Conservation (phyloP, 148 eudicot species). For the Amaranthus palmeri region DNA sequence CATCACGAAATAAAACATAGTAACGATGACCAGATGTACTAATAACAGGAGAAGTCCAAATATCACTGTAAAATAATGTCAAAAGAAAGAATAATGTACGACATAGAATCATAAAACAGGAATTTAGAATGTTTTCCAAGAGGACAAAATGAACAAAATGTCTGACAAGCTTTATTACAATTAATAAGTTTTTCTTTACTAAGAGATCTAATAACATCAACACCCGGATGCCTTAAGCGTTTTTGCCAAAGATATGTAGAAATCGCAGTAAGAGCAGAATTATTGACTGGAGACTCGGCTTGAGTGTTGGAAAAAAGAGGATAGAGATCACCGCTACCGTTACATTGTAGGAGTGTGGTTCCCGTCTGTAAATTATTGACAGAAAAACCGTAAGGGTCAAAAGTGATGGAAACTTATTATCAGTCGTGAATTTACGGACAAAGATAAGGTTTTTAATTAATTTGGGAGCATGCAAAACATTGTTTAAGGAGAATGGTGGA, state of each 20-base stretch:
- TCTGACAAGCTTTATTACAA: no score
- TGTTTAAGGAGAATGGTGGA: no score
- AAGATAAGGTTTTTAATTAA: no score
- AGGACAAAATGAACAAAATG: no score
- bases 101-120: no score
- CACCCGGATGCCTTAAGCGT: neutral
- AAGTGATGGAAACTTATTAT: neutral
- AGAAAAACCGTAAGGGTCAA: neutral
- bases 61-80: neutral
- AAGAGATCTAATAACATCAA: neutral
- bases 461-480: no score
- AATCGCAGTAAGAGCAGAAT: neutral
- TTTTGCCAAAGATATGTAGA: neutral
- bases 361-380: slow-evolving; percentile 7
- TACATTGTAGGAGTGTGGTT: slow-evolving; percentile 8
- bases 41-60: no score
- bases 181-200: no score
- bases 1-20: no score
- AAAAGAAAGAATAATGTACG: neutral
- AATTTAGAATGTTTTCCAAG: neutral
- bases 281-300: neutral
- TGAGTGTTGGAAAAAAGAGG: slow-evolving; percentile 1
- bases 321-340: neutral
- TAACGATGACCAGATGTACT: slow-evolving; percentile 4
- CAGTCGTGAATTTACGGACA: no score